A percentile compares a stretch with the other conserved stretches of the same genome.
Evolutionary conservation across 2,329 filamentous ascomycete genomes (phyloP).

Genomic region (Alternaria angustiovoidea): DNA sequence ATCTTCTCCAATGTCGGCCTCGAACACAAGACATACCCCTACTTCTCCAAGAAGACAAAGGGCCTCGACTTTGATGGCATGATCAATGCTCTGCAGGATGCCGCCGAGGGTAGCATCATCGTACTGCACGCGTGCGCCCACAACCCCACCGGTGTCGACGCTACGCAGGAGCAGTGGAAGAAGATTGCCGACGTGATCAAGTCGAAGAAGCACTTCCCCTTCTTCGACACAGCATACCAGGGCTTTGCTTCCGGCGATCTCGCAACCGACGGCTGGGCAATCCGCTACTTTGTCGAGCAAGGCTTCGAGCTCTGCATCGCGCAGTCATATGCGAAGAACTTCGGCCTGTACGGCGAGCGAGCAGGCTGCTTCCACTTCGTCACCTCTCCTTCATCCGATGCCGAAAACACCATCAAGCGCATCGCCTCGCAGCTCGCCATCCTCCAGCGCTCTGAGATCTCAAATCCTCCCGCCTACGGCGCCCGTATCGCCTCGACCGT

Average conservation of each 20-base stretch:
- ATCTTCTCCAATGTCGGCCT: slow-evolving; percentile 94
- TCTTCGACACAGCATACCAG: slow-evolving; percentile 98
- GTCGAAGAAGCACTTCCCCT: slow-evolving; percentile 87
- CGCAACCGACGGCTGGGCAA: slow-evolving; percentile 83
- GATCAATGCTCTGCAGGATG: slow-evolving; percentile 71
- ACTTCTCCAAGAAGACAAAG: slow-evolving; percentile 88
- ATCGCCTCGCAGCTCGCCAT: slow-evolving; percentile 90
- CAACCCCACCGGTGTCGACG: slow-evolving; percentile 97
- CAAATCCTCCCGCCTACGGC: slow-evolving; percentile 93
- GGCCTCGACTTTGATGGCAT: slow-evolving; percentile 93
- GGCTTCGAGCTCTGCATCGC: slow-evolving; percentile 74
- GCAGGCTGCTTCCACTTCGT: slow-evolving; percentile 97
- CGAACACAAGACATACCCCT: slow-evolving; percentile 83
- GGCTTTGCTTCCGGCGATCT: slow-evolving; percentile 95
- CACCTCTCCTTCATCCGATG: slow-evolving; percentile 73
- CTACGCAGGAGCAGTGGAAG: slow-evolving; percentile 92
- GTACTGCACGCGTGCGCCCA: slow-evolving; percentile 95
- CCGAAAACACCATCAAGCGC: slow-evolving; percentile 65
- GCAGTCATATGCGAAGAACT: slow-evolving; percentile 65
- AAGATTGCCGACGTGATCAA: slow-evolving; percentile 81
- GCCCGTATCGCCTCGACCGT: slow-evolving; percentile 86
- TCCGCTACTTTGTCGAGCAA: slow-evolving; percentile 91
- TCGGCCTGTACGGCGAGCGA: slow-evolving; percentile 92
- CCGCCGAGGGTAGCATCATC: slow-evolving; percentile 83
- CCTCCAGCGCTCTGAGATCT: slow-evolving; percentile 96